These are phyloP conservation scores for Kwoniella botswanensis DNA, from an alignment of 768 basidiomycete species.

Conservation along the genomic window DNA sequence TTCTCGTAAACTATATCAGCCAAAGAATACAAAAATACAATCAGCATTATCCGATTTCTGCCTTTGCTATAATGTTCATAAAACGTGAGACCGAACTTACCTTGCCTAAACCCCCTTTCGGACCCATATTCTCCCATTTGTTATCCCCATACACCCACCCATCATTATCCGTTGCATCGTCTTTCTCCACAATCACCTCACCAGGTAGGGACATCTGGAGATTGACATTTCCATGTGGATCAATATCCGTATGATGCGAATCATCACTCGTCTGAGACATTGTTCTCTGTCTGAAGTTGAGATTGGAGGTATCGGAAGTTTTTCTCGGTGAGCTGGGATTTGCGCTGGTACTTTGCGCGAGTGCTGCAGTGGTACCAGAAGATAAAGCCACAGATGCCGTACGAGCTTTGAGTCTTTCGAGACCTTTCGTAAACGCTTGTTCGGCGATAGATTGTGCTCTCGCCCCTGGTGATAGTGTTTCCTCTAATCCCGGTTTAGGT, in stretches of 20 bases:
- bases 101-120: constrained; percentile 85
- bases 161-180: constrained; percentile 71
- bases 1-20: constrained; percentile 72
- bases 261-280: constrained; percentile 49
- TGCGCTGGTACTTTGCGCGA: background rate
- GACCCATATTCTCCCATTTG: constrained; percentile 83
- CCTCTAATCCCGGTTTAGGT: background rate
- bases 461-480: constrained; percentile 22
- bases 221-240: background rate
- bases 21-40: background rate
- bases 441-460: constrained; percentile 54
- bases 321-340: constrained; percentile 24
- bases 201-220: constrained; percentile 20
- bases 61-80: too few species aligned
- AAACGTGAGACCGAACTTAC: constrained; percentile 32
- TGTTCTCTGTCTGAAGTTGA: constrained; percentile 24
- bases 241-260: constrained; percentile 6
- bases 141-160: constrained; percentile 96
- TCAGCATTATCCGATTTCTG: too few species aligned
- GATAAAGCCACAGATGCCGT: constrained; percentile 33
- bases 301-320: constrained; percentile 23
- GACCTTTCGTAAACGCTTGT: constrained; percentile 58
- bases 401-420: constrained; percentile 56
- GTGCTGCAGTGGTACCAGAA: background rate
- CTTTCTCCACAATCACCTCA: constrained; percentile 41